These are phyloP conservation scores for Penicillium arizonense DNA, from an alignment of 495 filamentous ascomycete species.

Conservation along the genomic window DNA sequence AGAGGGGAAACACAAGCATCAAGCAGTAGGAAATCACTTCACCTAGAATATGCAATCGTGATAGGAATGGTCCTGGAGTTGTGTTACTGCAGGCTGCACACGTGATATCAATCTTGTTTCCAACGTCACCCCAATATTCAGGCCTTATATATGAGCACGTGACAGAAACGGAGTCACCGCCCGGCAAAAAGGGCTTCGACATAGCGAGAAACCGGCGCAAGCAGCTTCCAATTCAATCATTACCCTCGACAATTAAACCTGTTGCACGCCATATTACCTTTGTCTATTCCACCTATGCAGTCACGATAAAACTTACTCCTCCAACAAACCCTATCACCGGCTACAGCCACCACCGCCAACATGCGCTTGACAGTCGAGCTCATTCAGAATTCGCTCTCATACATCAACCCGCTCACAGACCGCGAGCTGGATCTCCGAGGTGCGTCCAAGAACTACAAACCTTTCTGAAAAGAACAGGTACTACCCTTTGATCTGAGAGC, in stretches of 20 bases:
- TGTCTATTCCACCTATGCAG: not conserved
- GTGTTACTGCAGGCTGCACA: no score
- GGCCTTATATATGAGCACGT: constrained; percentile 3
- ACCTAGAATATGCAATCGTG: no score
- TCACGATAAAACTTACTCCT: not conserved
- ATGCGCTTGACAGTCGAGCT: constrained; percentile 97
- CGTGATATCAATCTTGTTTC: no score
- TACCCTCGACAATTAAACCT: constrained; percentile 9
- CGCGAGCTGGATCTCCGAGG: constrained; percentile 99
- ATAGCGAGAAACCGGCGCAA: constrained; percentile 25
- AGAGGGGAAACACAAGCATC: no score
- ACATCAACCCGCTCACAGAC: constrained; percentile 96
- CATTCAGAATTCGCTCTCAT: constrained; percentile 86
- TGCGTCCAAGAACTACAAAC: constrained; percentile 57
- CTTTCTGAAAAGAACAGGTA: constrained; percentile 91
- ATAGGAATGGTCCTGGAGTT: no score
- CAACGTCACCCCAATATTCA: not conserved
- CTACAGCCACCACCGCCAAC: constrained; percentile 25
- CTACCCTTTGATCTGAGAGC: constrained; percentile 75
- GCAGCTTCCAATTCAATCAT: constrained; percentile 11
- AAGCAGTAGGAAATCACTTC: no score
- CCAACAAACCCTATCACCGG: not conserved
- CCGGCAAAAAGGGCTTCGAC: constrained; percentile 29
- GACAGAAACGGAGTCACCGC: constrained; percentile 7
- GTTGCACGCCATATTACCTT: not conserved